These are phyloP conservation scores for Fusarium ramigenum DNA, from an alignment of 2,329 filamentous ascomycete genomes.

Conservation along the genomic window DNA sequence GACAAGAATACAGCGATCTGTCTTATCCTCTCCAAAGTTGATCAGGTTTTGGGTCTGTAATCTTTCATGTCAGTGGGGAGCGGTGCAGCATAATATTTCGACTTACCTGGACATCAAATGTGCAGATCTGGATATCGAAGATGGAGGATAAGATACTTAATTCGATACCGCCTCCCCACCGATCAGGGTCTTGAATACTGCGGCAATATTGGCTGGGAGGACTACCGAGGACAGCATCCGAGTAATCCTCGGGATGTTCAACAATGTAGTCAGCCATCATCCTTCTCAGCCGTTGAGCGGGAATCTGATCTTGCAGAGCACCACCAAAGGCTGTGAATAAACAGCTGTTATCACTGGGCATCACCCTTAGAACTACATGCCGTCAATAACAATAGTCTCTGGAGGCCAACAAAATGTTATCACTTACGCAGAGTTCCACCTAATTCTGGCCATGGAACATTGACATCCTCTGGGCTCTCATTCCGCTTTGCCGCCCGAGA, in stretches of 20 bases:
- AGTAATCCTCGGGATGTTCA: conserved; percentile 75
- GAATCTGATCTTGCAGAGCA: conserved; percentile 70
- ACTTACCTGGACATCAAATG: conserved; percentile 76
- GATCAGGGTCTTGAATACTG: conserved; percentile 81
- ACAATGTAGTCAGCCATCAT: conserved; percentile 84
- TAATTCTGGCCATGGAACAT: conserved; percentile 59
- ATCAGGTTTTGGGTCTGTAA: conserved; percentile 49
- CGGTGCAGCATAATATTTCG: neutral
- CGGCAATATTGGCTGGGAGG: conserved; percentile 79
- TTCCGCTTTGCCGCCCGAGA: conserved; percentile 1
- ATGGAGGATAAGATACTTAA: conserved; percentile 84
- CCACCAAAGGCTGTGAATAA: conserved; percentile 90
- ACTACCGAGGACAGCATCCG: conserved; percentile 78
- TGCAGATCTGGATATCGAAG: conserved; percentile 86
- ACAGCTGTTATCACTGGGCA: conserved; percentile 97
- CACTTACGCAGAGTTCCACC: conserved; percentile 60
- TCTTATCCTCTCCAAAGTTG: conserved; percentile 79
- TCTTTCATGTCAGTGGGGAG: neutral
- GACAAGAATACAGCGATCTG: conserved; percentile 78
- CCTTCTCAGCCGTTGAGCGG: conserved; percentile 70
- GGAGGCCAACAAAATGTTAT: neutral
- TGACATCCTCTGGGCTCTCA: conserved; percentile 46
- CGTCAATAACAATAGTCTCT: conserved; percentile 3
- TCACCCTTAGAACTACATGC: conserved; percentile 79
- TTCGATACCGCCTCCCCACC: conserved; percentile 94